phyloP scores from a whole-genome alignment of 2,329 filamentous ascomycete species.

The Trichoderma citrinoviride region DNA sequence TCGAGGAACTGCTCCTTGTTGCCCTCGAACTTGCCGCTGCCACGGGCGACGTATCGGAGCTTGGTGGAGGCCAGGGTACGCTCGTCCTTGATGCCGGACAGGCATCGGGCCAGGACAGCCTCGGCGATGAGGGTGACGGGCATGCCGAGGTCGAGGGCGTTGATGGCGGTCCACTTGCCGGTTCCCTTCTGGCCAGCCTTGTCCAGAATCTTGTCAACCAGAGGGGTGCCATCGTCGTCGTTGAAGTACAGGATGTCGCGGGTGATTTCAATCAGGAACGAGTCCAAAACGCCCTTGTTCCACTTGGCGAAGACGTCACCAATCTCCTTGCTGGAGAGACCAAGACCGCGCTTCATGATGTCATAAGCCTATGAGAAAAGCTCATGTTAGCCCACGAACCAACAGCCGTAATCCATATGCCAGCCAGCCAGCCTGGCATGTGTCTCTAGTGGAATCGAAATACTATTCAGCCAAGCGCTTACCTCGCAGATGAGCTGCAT shows the following conservation, averaged over 20 bases:
- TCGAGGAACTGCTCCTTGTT: conserved; percentile 92
- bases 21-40: conserved; percentile 73
- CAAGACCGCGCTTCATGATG: conserved; percentile 98
- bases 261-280: conserved; percentile 99
- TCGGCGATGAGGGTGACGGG: conserved; percentile 97
- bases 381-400: conserved; percentile 3
- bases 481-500: conserved; percentile 99
- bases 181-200: conserved; percentile 99
- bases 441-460: background rate
- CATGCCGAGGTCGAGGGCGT: conserved; percentile 97
- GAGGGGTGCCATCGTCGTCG: conserved; percentile 84
- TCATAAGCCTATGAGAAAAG: conserved; percentile 75
- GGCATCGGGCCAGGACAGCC: conserved; percentile 90
- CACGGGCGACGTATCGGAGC: conserved; percentile 70
- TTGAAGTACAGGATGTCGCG: conserved; percentile 98
- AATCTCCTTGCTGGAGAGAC: conserved; percentile 87
- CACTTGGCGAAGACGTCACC: conserved; percentile 91
- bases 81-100: conserved; percentile 93
- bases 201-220: conserved; percentile 99
- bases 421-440: no score
- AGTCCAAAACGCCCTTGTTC: conserved; percentile 98
- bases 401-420: no score
- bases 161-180: conserved; percentile 99
- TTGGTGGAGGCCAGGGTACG: conserved; percentile 76
- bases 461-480: conserved; percentile 34